These are phyloP conservation scores for Penicillium maclennaniae DNA, from an alignment of 495 filamentous ascomycete genomes.

Conservation along the genomic window DNA sequence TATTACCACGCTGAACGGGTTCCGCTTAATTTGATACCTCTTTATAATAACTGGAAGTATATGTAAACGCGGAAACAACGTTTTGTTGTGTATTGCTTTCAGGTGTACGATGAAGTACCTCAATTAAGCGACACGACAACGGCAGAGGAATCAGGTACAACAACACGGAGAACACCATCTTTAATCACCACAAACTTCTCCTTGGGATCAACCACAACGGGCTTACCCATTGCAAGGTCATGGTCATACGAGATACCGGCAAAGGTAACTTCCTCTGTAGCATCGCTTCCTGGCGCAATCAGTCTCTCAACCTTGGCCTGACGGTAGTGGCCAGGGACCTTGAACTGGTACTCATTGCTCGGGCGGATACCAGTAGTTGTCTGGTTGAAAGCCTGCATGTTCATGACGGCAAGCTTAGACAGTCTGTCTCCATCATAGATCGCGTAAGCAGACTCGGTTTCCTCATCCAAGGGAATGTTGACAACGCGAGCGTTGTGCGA, in stretches of 20 bases:
- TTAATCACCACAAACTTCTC: background rate
- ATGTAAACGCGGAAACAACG: too few relatives aligned
- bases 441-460: conserved; percentile 14
- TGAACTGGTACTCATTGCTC: conserved; percentile 9
- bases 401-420: conserved; percentile 8
- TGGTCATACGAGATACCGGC: conserved; percentile 15
- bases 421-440: conserved; percentile 8
- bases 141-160: conserved; percentile 12
- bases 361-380: conserved; percentile 1
- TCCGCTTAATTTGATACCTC: too few relatives aligned
- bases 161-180: conserved; percentile 1
- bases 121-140: conserved; percentile 7
- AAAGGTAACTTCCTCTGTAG: conserved; percentile 8
- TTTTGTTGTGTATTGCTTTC: too few relatives aligned
- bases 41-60: too few relatives aligned
- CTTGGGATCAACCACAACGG: conserved; percentile 4
- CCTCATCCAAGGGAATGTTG: conserved; percentile 11
- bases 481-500: conserved; percentile 4
- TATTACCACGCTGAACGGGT: too few relatives aligned
- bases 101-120: too few relatives aligned
- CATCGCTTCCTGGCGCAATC: conserved; percentile 13
- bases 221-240: conserved; percentile 4
- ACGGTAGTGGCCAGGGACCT: background rate
- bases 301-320: conserved; percentile 6
- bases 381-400: conserved; percentile 10